Percentiles rank a stretch among this genome's conserved stretches.
Conservation (phyloP, 208 protist genomes). For the Tetramitus jugosus region DNA sequence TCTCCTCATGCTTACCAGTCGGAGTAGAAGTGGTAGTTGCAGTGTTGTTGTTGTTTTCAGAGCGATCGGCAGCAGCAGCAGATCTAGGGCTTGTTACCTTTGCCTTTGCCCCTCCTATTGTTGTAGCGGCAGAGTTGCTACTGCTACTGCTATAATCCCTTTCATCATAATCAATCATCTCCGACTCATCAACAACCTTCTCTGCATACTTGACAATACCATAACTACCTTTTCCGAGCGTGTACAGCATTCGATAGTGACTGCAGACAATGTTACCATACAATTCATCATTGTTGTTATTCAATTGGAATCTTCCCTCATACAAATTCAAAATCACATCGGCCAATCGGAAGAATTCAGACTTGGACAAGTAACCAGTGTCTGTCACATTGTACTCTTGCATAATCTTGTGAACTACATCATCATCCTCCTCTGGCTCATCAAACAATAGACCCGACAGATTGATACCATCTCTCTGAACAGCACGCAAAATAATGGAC, state of each 20-base stretch:
- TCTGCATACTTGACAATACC: background rate
- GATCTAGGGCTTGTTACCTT: too few relatives aligned
- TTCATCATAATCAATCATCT: background rate
- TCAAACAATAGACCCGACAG: background rate
- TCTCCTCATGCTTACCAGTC: too few relatives aligned
- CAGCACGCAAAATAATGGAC: background rate
- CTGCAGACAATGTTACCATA: background rate
- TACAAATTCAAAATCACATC: constrained; percentile 5
- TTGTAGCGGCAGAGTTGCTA: too few relatives aligned
- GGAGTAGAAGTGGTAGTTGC: too few relatives aligned
- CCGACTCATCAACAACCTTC: background rate
- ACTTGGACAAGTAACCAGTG: background rate
- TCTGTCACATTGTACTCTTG: background rate
- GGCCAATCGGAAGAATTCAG: background rate
- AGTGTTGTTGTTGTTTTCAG: too few relatives aligned
- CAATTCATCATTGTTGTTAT: background rate
- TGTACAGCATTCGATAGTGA: background rate
- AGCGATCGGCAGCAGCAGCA: too few relatives aligned
- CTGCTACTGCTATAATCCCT: too few relatives aligned
- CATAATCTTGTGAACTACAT: background rate
- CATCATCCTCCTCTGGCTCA: background rate
- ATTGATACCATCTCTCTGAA: constrained; percentile 9
- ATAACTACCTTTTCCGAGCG: background rate
- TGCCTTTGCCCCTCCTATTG: too few relatives aligned
- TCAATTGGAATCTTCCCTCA: background rate